Percentiles rank a stretch among this genome's conserved stretches.
phyloP scores from a whole-genome alignment of 495 filamentous ascomycete species.

The Pseudotulostoma volvatum region DNA sequence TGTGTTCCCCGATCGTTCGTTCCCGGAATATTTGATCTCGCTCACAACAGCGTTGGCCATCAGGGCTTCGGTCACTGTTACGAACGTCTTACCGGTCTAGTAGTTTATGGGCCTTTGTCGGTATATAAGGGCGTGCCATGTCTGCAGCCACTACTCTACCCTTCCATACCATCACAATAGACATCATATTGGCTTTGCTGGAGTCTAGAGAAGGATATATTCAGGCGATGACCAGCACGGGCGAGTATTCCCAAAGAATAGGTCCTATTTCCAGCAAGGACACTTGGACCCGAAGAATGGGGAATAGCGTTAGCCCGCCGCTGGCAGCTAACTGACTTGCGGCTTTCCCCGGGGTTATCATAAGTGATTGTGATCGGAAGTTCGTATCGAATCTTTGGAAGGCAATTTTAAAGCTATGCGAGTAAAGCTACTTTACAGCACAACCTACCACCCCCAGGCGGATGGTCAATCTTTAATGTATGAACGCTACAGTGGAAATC shows the following conservation, averaged over 20 bases:
- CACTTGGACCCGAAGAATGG: too few species aligned
- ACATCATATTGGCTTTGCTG: neutral
- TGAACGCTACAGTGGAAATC: too few species aligned
- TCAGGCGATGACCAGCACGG: neutral
- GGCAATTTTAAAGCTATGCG: too few species aligned
- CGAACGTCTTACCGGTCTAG: neutral
- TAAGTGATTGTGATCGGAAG: too few species aligned
- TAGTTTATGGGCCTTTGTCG: neutral
- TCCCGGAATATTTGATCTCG: neutral
- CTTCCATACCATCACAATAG: neutral
- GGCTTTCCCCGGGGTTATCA: too few species aligned
- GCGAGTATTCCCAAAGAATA: neutral
- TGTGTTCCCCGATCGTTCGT: neutral
- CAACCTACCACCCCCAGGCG: too few species aligned
- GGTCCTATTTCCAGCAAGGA: too few species aligned
- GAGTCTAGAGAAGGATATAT: neutral
- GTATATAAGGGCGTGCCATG: neutral
- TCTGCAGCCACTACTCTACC: neutral
- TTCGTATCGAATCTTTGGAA: too few species aligned
- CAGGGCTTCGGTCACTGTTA: neutral
- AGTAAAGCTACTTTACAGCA: too few species aligned
- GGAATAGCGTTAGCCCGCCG: too few species aligned
- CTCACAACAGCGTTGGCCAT: neutral
- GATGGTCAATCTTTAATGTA: too few species aligned
- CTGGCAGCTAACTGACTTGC: too few species aligned